Evolutionary conservation across 257 asterid genomes (phyloP).

Genomic region (Ballota nigra): DNA sequence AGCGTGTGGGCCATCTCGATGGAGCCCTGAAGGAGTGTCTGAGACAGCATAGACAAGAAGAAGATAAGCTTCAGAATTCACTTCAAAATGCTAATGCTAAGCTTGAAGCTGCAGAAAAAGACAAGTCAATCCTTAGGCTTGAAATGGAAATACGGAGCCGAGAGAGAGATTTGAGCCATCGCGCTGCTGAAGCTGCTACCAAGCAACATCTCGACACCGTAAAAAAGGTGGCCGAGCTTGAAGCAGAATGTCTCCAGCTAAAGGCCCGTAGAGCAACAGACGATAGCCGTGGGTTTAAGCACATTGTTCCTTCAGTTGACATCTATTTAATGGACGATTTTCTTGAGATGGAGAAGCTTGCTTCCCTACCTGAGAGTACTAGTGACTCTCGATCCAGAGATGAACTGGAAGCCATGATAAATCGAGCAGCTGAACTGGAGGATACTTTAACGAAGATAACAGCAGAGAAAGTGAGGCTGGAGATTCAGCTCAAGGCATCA

Average conservation of each 20-base stretch:
- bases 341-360: slow-evolving; percentile 88
- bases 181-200: slow-evolving; percentile 79
- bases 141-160: slow-evolving; percentile 38
- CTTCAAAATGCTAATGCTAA: slow-evolving; percentile 43
- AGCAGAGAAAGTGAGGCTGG: slow-evolving; percentile 48
- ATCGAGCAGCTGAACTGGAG: slow-evolving; percentile 44
- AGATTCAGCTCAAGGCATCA: slow-evolving; percentile 56
- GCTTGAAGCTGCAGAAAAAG: slow-evolving; percentile 63
- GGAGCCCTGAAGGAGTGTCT: slow-evolving; percentile 92
- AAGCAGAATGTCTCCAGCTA: slow-evolving; percentile 76
- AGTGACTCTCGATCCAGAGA: slow-evolving; percentile 27
- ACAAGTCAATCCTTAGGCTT: slow-evolving; percentile 52
- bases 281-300: neutral
- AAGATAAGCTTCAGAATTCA: slow-evolving; percentile 51
- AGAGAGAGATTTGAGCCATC: slow-evolving; percentile 63
- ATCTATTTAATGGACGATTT: slow-evolving; percentile 85
- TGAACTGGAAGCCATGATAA: slow-evolving; percentile 39
- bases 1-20: slow-evolving; percentile 67
- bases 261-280: slow-evolving; percentile 47
- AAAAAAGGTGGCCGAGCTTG: slow-evolving; percentile 60
- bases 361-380: slow-evolving; percentile 41
- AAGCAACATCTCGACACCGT: slow-evolving; percentile 71
- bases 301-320: slow-evolving; percentile 42
- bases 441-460: slow-evolving; percentile 46
- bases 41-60: slow-evolving; percentile 89